Base-by-base conservation (phyloP, 2,329 filamentous ascomycete species). In the Penicillium oxalicum region DNA sequence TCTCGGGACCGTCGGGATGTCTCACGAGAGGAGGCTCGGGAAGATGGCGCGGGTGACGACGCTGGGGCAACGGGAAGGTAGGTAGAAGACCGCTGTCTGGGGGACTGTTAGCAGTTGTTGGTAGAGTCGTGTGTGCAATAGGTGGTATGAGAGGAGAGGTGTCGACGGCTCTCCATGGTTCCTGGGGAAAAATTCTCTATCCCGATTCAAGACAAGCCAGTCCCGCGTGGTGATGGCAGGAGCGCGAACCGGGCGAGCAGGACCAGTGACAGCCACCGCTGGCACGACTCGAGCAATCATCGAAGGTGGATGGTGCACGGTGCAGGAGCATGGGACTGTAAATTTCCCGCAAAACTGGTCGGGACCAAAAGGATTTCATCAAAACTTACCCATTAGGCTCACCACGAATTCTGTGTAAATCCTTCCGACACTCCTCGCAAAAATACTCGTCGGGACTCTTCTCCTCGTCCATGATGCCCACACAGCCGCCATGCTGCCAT, bases 401-500 rank as follows among this genome's bases (percentile, higher is more conserved):
- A 47, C 78, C 82, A 61, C 83, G 84, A 55, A 95, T 84, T 65
- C 84, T 89, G 76, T 98, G 93, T 45, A 95, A 78, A 66, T 95
- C 90, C 66, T 90, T 90, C 57, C 87, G 84, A 72, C 93, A 98
- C 69, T 89, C 81, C 73, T 98, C 93, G 72, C 93, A 98, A 66
- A 93, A 98, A 74, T 98, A 98, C 70, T 97, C 91, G 47, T 97
- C 91, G 8, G 93, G 93, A 57, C 88, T 91, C 67, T 87, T 85
- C 59, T 88, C 86, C 70, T 95, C 91, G 59, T 93, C 93, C 74
- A 95, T 90, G 63, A 98, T 95, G 52, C 93, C 91, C 51, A 98
- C 91, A 65, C 93, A 98, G 52, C 91, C 91, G 62, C 93, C 93
- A 68, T 98, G 93, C 69, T 98, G 93, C 93, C 91, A 98, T 55